A percentile compares a stretch with the other conserved stretches of the same genome.
phyloP scores from a whole-genome alignment of 352 stramenopile genomes.

The Globisporangium spiculum region DNA sequence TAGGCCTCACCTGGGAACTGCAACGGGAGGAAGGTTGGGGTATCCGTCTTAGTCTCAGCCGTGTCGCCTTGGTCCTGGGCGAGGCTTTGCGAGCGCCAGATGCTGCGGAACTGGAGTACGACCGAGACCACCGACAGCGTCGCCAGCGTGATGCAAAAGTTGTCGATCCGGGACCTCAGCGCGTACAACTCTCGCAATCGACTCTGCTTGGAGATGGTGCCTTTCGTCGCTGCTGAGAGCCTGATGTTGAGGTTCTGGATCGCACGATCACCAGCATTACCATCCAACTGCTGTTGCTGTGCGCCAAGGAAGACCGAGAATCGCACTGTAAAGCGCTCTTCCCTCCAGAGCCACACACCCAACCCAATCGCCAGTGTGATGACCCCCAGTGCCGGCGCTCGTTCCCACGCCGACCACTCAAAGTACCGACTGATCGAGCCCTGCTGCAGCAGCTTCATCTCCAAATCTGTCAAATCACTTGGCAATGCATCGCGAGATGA shows the following conservation, averaged over 20 bases:
- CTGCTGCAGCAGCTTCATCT: constrained; percentile 24
- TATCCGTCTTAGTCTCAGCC: not conserved
- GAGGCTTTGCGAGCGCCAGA: constrained; percentile 38
- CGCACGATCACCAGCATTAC: not conserved
- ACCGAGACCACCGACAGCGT: constrained; percentile 37
- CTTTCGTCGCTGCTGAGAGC: not conserved
- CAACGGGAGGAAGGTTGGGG: constrained; percentile 15
- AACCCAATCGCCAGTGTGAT: constrained; percentile 23
- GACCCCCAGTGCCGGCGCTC: constrained; percentile 29
- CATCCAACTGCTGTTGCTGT: not conserved
- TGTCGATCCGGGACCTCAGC: constrained; percentile 29
- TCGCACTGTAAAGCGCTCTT: constrained; percentile 39
- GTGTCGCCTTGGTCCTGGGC: not conserved
- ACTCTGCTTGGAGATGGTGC: constrained; percentile 21
- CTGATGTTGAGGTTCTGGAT: not conserved
- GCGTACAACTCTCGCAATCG: constrained; percentile 33
- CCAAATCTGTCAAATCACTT: constrained; percentile 13
- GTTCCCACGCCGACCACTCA: constrained; percentile 44
- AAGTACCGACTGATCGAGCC: constrained; percentile 53
- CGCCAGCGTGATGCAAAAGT: constrained; percentile 33
- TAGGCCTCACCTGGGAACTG: constrained; percentile 56
- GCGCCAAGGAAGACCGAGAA: constrained; percentile 31
- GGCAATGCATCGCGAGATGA: constrained; percentile 3
- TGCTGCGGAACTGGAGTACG: constrained; percentile 53
- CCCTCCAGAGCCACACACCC: constrained; percentile 30